Evolutionary conservation across 2,329 filamentous ascomycete species (phyloP).

Genomic region (Pleomassaria siparia): DNA sequence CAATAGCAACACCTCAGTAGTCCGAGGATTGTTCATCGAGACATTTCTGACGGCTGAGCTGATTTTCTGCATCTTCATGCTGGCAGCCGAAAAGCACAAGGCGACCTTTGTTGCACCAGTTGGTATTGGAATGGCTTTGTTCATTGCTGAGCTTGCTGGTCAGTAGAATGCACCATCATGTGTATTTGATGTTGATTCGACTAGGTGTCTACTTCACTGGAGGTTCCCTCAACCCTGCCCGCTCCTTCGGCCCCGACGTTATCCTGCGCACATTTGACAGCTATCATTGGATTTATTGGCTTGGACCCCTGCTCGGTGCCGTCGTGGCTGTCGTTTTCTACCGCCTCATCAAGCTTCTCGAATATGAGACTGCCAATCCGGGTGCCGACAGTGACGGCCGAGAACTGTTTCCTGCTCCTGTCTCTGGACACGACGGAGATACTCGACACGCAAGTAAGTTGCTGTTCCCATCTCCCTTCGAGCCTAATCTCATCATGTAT

Average conservation of each 20-base stretch:
- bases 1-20: slow-evolving; percentile 45
- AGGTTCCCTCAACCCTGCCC: slow-evolving; percentile 52
- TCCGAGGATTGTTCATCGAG: slow-evolving; percentile 52
- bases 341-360: slow-evolving; percentile 51
- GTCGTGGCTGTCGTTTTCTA: slow-evolving; percentile 52
- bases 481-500: slow-evolving; percentile 13
- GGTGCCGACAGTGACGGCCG: slow-evolving; percentile 51
- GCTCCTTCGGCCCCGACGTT: slow-evolving; percentile 52
- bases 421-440: slow-evolving; percentile 28
- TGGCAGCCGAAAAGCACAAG: slow-evolving; percentile 45
- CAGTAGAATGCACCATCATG: slow-evolving; percentile 2
- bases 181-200: slow-evolving; percentile 10
- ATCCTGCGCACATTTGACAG: slow-evolving; percentile 44
- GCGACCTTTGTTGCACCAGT: slow-evolving; percentile 45
- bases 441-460: slow-evolving; percentile 14
- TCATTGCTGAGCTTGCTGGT: slow-evolving; percentile 50
- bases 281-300: slow-evolving; percentile 56
- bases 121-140: slow-evolving; percentile 50
- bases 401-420: slow-evolving; percentile 19
- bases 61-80: slow-evolving; percentile 53
- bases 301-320: slow-evolving; percentile 50
- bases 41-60: slow-evolving; percentile 53
- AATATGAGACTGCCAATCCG: slow-evolving; percentile 56
- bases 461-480: neutral
- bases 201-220: slow-evolving; percentile 51